Conservation (phyloP, 164 flowering plant species). For the grape (Vitis vinifera) region ASM3070453v1 NC_081805.1:1621001-1621500, state of each 20-base stretch:
- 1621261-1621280: conserved; percentile 90
- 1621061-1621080: neutral
- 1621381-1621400: conserved; percentile 65
- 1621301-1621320: conserved; percentile 96
- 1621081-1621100: neutral
- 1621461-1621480: conserved; percentile 4
- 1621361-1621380: conserved; percentile 75
- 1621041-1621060: neutral
- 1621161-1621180: conserved; percentile 71
- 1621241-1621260: conserved; percentile 63
- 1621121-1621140: neutral
- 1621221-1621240: conserved; percentile 87
- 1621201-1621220: conserved; percentile 93
- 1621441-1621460: conserved; percentile 28
- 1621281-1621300: conserved; percentile 85
- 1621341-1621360: conserved; percentile 61
- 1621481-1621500: conserved; percentile 1
- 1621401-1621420: conserved; percentile 87
- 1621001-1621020: neutral
- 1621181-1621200: conserved; percentile 75
- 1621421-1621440: conserved; percentile 61
- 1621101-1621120: neutral
- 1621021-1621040: neutral
- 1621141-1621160: neutral
- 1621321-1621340: conserved; percentile 70